Evolutionary conservation across 2,329 filamentous ascomycete species (phyloP).

Genomic region (Aspergillus neotritici): DNA sequence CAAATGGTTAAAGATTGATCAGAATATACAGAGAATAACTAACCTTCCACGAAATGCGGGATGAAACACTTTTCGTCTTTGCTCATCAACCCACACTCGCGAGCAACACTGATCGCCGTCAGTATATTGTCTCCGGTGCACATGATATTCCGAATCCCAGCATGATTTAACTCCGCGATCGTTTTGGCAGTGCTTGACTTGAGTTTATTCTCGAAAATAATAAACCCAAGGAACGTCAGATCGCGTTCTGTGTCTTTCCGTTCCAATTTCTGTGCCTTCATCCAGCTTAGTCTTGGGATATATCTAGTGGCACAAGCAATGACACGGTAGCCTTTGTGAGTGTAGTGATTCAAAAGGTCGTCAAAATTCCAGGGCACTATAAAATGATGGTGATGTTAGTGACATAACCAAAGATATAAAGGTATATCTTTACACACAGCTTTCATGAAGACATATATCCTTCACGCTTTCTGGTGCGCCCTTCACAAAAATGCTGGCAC

Average conservation of each 20-base stretch:
- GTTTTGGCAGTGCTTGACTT: constrained; percentile 80
- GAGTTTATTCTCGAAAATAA: constrained; percentile 97
- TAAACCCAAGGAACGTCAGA: constrained; percentile 88
- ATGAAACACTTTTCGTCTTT: constrained; percentile 84
- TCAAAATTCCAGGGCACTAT: constrained; percentile 82
- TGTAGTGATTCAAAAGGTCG: constrained; percentile 82
- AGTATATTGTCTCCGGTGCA: constrained; percentile 97
- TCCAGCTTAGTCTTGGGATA: constrained; percentile 81
- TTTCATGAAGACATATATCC: constrained; percentile 80
- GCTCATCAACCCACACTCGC: constrained; percentile 80
- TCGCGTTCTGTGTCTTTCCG: constrained; percentile 76
- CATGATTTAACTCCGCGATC: constrained; percentile 72
- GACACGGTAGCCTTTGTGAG: constrained; percentile 90
- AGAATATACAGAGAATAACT: background rate
- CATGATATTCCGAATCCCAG: constrained; percentile 88
- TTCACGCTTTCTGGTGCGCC: constrained; percentile 95
- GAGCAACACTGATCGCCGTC: constrained; percentile 90
- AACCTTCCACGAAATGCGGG: constrained; percentile 73
- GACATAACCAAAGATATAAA: constrained; percentile 3
- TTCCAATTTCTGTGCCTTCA: constrained; percentile 91
- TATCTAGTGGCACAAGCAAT: constrained; percentile 92
- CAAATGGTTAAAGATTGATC: background rate
- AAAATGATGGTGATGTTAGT: constrained; percentile 20
- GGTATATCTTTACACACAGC: constrained; percentile 51
- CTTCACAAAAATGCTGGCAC: constrained; percentile 87